Evolutionary conservation across 2,329 filamentous ascomycete species (phyloP).

Genomic region (Phyllosticta ampelicida): DNA sequence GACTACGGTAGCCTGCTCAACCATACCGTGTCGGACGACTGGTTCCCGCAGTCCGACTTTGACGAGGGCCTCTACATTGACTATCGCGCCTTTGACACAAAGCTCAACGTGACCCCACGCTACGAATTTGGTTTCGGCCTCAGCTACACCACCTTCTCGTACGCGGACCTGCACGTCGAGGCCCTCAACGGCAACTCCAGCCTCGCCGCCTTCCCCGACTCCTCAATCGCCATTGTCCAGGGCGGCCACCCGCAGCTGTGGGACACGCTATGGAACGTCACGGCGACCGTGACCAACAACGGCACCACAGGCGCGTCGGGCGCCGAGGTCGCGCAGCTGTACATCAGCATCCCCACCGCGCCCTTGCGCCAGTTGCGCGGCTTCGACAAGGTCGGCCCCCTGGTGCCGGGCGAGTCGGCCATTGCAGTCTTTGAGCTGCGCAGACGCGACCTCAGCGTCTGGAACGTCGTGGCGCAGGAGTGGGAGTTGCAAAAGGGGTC

Average conservation of each 20-base stretch:
- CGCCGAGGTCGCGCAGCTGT: constrained; percentile 14
- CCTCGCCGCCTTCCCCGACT: not conserved
- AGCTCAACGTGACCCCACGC: constrained; percentile 52
- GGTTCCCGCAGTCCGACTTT: constrained; percentile 26
- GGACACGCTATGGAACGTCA: constrained; percentile 8
- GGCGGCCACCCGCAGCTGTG: constrained; percentile 9
- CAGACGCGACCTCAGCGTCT: constrained; percentile 40
- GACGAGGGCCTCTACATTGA: constrained; percentile 36
- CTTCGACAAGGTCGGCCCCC: constrained; percentile 12
- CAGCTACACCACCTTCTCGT: constrained; percentile 54
- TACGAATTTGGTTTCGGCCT: constrained; percentile 59
- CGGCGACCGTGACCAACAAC: constrained; percentile 13
- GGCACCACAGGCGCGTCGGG: constrained; percentile 3
- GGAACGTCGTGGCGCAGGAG: constrained; percentile 35
- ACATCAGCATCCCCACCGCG: constrained; percentile 23
- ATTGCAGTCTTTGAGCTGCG: constrained; percentile 37
- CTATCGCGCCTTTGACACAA: constrained; percentile 38
- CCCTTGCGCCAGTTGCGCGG: constrained; percentile 11
- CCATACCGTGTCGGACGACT: constrained; percentile 17
- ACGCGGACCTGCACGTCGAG: constrained; percentile 41
- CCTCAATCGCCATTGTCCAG: constrained; percentile 2
- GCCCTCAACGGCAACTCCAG: constrained; percentile 21
- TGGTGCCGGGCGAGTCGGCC: constrained; percentile 20
- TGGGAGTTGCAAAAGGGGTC: constrained; percentile 29
- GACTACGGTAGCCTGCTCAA: constrained; percentile 56